Evolutionary conservation across 306 rosid genomes (phyloP).

Genomic region (Dryas alaskensis): DNA sequence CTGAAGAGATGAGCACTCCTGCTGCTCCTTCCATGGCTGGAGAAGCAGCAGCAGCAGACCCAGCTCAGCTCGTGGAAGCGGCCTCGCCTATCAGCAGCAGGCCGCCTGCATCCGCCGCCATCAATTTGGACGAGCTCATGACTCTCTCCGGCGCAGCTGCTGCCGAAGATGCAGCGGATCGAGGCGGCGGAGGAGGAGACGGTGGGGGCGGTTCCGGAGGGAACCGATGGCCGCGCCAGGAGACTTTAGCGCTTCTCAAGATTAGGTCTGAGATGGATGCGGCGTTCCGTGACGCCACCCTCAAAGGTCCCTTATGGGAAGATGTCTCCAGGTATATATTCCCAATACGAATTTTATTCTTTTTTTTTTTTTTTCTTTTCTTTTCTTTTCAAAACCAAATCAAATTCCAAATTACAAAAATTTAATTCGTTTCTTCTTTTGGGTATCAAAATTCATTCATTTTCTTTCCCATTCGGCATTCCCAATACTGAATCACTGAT

Average conservation of each 20-base stretch:
- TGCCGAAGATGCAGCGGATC: constrained; percentile 17
- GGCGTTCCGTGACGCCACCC: constrained; percentile 44
- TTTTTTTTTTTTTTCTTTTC: neutral
- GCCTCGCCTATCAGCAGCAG: constrained; percentile 53
- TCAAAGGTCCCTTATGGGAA: constrained; percentile 55
- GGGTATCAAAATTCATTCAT: neutral
- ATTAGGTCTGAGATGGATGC: constrained; percentile 55
- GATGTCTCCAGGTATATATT: constrained; percentile 42
- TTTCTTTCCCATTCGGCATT: constrained; percentile 1
- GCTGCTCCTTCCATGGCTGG: constrained; percentile 3
- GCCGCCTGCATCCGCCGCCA: constrained; percentile 37
- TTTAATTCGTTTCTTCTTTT: neutral
- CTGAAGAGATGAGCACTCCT: constrained; percentile 12
- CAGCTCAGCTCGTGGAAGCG: constrained; percentile 36
- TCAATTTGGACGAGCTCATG: constrained; percentile 44
- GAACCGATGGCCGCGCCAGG: constrained; percentile 54
- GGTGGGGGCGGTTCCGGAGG: constrained; percentile 24
- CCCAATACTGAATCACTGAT: neutral
- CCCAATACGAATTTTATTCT: no score
- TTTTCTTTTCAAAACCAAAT: neutral
- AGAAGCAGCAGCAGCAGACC: constrained; percentile 16
- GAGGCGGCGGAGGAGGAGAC: neutral
- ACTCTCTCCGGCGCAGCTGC: constrained; percentile 18
- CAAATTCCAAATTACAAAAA: no score
- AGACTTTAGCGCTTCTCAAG: constrained; percentile 41